Evolutionary conservation across 148 eudicot genomes (phyloP), one percentile per base, ranked within the genome.

Genomic region (Arctostaphylos glauca): DNA sequence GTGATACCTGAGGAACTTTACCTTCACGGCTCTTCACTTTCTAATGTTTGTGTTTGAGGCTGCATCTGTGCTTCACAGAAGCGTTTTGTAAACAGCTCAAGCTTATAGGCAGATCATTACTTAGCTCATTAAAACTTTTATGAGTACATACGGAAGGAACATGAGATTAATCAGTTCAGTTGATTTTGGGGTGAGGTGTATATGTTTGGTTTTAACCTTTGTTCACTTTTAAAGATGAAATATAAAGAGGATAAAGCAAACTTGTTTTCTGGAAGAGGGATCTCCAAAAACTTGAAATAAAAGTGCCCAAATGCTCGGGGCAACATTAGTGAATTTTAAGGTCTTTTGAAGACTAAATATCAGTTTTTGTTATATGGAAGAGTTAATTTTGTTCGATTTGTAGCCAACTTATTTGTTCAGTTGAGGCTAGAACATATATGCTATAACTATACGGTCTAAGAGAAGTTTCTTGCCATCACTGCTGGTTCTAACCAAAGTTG

Each of bases 11-110:
- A 4, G 54, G 82, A 15, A 31, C 76, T 15, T 8, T 52, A 23
- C 60, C 46, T 68, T 62, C 43, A 13, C 47, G 6, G 53, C 5
- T 44, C 70, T 46, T 54, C 56, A 21, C 43, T 62, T 68, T 16
- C 58, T 67, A 7, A 48, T 16, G 25, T 66, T 48, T 66, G 47
- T 46, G 59, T 55, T 64, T 50, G 68, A 54, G 52, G 81, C 81
- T 62, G 54, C 18, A 6, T 47, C 31, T 14, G 48, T 19, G 16
- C 49, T 46, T 46, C 5, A 0, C 23, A 15, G 9, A 64, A 46
- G 3, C 3, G n/a, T 62, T 25, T 25, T 49, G 19, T 15, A 16
- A 67, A 50, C n/a, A 16, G 15, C 46, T 25, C 48, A 66, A 67
- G 59, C 82, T 80, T 25, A 48, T 7, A 12, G 19, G 64, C 59